Conservation (phyloP, 2,329 filamentous ascomycete genomes). For the Penicillium thymicola region DNA sequence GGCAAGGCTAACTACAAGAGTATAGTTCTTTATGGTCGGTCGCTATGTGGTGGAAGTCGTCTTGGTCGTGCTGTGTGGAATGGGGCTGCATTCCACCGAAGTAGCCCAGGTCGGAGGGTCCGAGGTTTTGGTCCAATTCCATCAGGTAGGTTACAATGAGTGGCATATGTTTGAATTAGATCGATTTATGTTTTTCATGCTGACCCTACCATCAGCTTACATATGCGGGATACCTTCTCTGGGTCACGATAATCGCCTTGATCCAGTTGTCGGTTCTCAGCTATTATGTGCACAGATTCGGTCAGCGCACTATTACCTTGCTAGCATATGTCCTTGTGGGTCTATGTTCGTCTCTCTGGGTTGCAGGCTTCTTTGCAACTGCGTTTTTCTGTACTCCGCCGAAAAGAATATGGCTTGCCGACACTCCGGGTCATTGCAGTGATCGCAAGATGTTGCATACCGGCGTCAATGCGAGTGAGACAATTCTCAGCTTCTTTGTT, state of each 20-base stretch:
- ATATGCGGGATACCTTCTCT: conserved; percentile 19
- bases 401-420: conserved; percentile 12
- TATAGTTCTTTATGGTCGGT: conserved; percentile 15
- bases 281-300: conserved; percentile 16
- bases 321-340: conserved; percentile 8
- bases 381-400: conserved; percentile 18
- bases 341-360: conserved; percentile 13
- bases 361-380: conserved; percentile 16
- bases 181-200: not conserved
- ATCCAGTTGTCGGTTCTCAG: conserved; percentile 18
- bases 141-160: conserved; percentile 11
- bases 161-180: not conserved
- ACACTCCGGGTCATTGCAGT: conserved; percentile 11
- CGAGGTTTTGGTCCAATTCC: conserved; percentile 10
- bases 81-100: conserved; percentile 18
- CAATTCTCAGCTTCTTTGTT: conserved; percentile 15
- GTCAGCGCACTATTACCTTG: conserved; percentile 5
- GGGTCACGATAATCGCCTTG: conserved; percentile 12
- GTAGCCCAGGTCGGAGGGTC: conserved; percentile 9
- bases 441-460: conserved; percentile 13
- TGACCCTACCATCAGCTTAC: conserved; percentile 13
- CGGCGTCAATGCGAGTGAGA: conserved; percentile 7
- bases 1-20: not conserved
- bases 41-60: conserved; percentile 21
- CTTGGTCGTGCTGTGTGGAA: conserved; percentile 16